Base-by-base conservation (phyloP, 164 flowering plant genomes). In the Vitis cinerea region DNA sequence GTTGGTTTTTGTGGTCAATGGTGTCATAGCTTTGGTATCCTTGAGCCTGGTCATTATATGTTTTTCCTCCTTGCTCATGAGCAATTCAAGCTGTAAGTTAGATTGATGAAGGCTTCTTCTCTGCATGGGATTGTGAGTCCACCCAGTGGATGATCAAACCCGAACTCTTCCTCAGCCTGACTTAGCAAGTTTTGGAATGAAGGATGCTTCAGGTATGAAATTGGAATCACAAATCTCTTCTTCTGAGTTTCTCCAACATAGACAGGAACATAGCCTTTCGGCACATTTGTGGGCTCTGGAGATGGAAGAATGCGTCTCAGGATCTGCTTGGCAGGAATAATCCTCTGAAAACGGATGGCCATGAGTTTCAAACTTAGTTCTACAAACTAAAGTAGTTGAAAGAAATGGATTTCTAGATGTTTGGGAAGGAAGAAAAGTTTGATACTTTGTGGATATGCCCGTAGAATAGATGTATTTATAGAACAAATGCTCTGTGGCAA, bases 181-280 rank as follows among this genome's bases (percentile, higher is more conserved):
- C 60, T 60, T 14, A 82, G 50, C 64, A 79, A 65, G 56, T 63
- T 73, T 51, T 70, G 79, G 49, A 81, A 78, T 23, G 67, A 65
- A 64, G 76, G 72, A 14, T 67, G 72, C 50, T 66, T 78, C 66
- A 75, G 50, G 75, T 71, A 78, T 13, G 81, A 56, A 5, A 76
- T 19, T 2, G 82, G 77, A 19, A 68, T 69, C 10, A 74, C 12
- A 37, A 59, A 77, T 9, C 74, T 29, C 71, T 74, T 80, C 64
- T 59, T 77, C 31, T 71, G 61, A 11, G 5, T 31, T 53, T 81
- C 79, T 55, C 84, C 86, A 47, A 81, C 78, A 51, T 80, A 80
- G n/a, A 80, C 82, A 9, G 85, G 66, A 0, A 80, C 19, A 66
- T 65, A 71, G 10, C 83, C 83, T 71, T 78, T 81, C 7, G 81